Evolutionary conservation across 2,329 filamentous ascomycete genomes (phyloP).

Genomic region (Raffaelea arxii): DNA sequence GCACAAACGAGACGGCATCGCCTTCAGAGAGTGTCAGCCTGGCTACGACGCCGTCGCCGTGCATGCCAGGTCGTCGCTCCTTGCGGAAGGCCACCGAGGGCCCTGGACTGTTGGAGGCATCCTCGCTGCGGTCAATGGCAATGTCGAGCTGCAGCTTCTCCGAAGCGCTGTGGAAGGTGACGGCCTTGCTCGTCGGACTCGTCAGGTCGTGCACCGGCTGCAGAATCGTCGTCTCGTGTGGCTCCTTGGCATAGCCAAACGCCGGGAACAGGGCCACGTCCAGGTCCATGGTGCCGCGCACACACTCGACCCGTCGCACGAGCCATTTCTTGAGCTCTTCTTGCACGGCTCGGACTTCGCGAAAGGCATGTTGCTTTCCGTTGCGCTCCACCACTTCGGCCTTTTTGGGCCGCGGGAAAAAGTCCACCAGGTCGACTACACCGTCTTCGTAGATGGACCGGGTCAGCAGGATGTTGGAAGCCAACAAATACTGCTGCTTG

Average conservation of each 20-base stretch:
- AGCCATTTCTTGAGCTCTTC: conserved; percentile 62
- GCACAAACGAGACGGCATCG: conserved; percentile 58
- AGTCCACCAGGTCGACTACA: conserved; percentile 64
- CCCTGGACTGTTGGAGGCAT: conserved; percentile 28
- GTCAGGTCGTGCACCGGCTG: conserved; percentile 29
- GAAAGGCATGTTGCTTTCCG: conserved; percentile 39
- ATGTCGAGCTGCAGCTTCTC: conserved; percentile 58
- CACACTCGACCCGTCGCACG: conserved; percentile 61
- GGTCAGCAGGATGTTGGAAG: conserved; percentile 66
- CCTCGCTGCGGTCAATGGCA: conserved; percentile 42
- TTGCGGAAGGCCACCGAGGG: conserved; percentile 48
- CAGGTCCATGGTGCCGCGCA: conserved; percentile 55
- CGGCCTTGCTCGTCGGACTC: conserved; percentile 41
- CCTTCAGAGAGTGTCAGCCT: conserved; percentile 52
- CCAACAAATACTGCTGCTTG: conserved; percentile 70
- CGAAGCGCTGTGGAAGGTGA: conserved; percentile 50
- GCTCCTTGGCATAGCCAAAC: conserved; percentile 58
- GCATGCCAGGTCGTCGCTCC: conserved; percentile 38
- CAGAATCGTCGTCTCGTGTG: conserved; percentile 49
- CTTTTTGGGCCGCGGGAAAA: conserved; percentile 61
- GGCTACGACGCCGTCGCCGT: conserved; percentile 54
- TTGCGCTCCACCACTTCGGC: conserved; percentile 39
- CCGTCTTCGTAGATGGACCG: conserved; percentile 69
- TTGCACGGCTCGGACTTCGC: conserved; percentile 43
- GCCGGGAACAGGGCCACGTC: conserved; percentile 64